phyloP scores from a whole-genome alignment of 31 red algal genomes.

The Odonthalia washingtoniensis region DNA sequence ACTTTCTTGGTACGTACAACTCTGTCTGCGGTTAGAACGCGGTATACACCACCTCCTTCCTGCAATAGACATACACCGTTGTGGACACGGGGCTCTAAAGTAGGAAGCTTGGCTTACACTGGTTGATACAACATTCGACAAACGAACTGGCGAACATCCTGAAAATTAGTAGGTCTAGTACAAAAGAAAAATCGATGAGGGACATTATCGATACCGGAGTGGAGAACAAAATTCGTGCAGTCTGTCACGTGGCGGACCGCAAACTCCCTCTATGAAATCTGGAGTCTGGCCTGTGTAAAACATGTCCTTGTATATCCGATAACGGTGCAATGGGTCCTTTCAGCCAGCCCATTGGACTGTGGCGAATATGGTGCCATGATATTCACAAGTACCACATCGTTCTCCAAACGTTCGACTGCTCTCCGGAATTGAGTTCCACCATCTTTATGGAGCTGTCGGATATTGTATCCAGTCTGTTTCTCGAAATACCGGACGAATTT shows the following conservation, averaged over 20 bases:
- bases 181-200: neutral
- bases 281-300: neutral
- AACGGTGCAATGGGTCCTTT: constrained; percentile 23
- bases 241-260: constrained; percentile 30
- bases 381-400: neutral
- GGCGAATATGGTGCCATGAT: constrained; percentile 16
- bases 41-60: neutral
- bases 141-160: constrained; percentile 17
- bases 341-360: constrained; percentile 30
- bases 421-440: neutral
- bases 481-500: too few species aligned
- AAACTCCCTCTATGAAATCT: neutral
- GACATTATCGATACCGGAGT: neutral
- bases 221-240: neutral
- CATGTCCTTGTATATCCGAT: constrained; percentile 1
- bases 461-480: too few species aligned
- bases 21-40: neutral
- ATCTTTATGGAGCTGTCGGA: constrained; percentile 34
- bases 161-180: neutral
- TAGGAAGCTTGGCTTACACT: neutral
- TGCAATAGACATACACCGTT: neutral
- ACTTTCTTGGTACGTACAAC: constrained; percentile 12
- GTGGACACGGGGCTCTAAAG: neutral
- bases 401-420: neutral
- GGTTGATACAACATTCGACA: neutral